Percentiles rank a stretch among this genome's conserved stretches.
phyloP scores from a whole-genome alignment of 2,329 filamentous ascomycete species.

The Fusarium sp. region DNA sequence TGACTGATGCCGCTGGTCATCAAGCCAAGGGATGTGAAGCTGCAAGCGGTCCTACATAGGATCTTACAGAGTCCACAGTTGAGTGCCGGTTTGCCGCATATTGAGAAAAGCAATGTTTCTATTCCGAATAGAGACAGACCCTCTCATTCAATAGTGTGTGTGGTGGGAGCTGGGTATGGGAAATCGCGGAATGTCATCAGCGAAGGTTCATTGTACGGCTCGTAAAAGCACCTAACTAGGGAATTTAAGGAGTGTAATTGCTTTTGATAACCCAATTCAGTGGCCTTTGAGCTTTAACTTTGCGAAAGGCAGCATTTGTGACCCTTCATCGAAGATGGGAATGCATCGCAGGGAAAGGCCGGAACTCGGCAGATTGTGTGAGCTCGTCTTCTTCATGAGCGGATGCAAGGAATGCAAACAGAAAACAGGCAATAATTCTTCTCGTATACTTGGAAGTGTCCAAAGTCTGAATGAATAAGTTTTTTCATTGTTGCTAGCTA shows the following conservation, averaged over 20 bases:
- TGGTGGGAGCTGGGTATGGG: slow-evolving; percentile 19
- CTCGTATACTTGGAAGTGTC: background rate
- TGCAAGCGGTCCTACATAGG: slow-evolving; percentile 61
- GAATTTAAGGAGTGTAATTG: background rate
- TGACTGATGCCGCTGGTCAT: slow-evolving; percentile 44
- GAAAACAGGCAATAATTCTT: accelerated
- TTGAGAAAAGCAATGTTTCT: slow-evolving; percentile 57
- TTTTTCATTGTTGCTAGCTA: too few relatives aligned
- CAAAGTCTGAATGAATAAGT: background rate
- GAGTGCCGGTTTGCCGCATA: slow-evolving; percentile 52
- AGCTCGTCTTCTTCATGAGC: background rate
- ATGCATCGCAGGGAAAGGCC: background rate
- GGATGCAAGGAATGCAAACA: background rate
- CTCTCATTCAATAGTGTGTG: slow-evolving; percentile 40
- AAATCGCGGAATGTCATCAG: slow-evolving; percentile 11
- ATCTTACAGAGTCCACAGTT: slow-evolving; percentile 62
- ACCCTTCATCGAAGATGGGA: background rate
- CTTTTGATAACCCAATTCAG: background rate
- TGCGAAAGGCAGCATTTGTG: background rate
- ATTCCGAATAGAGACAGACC: slow-evolving; percentile 38
- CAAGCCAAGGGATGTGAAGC: slow-evolving; percentile 63
- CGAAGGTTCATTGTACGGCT: background rate
- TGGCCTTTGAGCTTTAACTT: too few relatives aligned
- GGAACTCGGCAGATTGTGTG: slow-evolving; percentile 13
- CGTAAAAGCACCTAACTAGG: background rate